phyloP scores from a whole-genome alignment of 441 rosid genomes.

The Jatropha podagrica region DNA sequence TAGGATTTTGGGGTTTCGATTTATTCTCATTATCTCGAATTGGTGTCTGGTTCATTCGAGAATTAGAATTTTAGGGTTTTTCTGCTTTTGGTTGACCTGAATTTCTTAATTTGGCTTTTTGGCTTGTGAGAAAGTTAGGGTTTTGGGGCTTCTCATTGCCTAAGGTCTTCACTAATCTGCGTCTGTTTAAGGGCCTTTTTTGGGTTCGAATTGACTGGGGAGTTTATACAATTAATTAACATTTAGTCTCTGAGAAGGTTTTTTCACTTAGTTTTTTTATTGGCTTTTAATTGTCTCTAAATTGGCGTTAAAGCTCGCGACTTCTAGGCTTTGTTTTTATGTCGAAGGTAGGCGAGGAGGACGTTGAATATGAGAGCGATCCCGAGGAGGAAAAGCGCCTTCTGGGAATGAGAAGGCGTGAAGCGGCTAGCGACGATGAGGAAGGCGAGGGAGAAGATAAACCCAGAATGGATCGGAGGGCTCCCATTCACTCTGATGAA shows the following conservation, averaged over 20 bases:
- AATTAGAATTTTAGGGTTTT: conserved; percentile 8
- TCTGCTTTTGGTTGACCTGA: conserved; percentile 8
- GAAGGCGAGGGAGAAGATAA: conserved; percentile 43
- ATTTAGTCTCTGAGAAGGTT: conserved; percentile 4
- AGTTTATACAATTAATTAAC: conserved; percentile 8
- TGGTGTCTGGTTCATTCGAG: background rate
- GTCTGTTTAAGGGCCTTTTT: background rate
- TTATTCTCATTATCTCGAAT: conserved; percentile 14
- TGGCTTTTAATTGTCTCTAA: conserved; percentile 11
- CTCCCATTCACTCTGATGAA: conserved; percentile 53
- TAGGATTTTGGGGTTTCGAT: conserved; percentile 8
- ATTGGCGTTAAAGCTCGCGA: conserved; percentile 5
- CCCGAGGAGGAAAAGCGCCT: conserved; percentile 77
- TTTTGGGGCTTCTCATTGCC: background rate
- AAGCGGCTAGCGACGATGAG: conserved; percentile 90
- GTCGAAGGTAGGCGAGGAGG: conserved; percentile 54
- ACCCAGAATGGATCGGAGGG: conserved; percentile 40
- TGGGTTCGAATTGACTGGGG: background rate
- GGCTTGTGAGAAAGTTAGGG: background rate
- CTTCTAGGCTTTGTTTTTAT: conserved; percentile 26
- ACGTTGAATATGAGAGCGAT: conserved; percentile 85
- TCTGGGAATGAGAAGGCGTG: conserved; percentile 68
- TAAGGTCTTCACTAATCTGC: background rate
- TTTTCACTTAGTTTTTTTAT: background rate
- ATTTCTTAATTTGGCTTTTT: background rate